Conservation (phyloP, 140 eudicot species). For the Oenanthe javanica region DNA sequence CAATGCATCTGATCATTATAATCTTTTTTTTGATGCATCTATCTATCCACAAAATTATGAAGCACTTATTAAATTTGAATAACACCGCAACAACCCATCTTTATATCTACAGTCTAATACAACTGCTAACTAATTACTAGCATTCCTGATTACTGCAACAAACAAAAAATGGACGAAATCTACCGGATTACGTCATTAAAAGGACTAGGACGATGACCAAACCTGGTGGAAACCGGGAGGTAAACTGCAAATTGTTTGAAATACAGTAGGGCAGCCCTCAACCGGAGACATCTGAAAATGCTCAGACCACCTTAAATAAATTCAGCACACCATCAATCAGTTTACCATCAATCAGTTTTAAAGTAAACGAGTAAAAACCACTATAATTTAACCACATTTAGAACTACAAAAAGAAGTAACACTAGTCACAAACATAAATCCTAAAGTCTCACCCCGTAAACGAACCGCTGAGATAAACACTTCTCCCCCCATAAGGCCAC, state of each 20-base stretch:
- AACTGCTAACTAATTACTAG: neutral
- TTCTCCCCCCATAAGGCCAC: conserved; percentile 96
- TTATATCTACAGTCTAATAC: neutral
- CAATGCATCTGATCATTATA: neutral
- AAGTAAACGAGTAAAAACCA: neutral
- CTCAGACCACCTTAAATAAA: conserved; percentile 69
- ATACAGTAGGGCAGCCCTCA: conserved; percentile 91
- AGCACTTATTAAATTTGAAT: neutral
- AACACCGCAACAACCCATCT: neutral
- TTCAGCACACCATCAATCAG: neutral
- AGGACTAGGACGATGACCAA: conserved; percentile 6
- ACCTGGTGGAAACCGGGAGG: conserved; percentile 97
- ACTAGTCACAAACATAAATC: neutral
- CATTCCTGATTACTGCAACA: neutral
- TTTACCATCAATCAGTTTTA: no score
- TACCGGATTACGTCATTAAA: conserved; percentile 5
- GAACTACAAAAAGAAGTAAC: neutral
- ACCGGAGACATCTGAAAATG: conserved; percentile 92
- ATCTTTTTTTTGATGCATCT: neutral
- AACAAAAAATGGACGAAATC: neutral
- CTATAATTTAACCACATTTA: neutral
- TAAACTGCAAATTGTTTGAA: conserved; percentile 89
- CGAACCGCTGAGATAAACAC: conserved; percentile 85
- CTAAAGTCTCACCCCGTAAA: conserved; percentile 71
- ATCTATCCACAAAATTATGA: neutral